These are phyloP conservation scores for Cercospora sesami DNA, from an alignment of 2,329 filamentous ascomycete genomes.

Conservation along the genomic window DNA sequence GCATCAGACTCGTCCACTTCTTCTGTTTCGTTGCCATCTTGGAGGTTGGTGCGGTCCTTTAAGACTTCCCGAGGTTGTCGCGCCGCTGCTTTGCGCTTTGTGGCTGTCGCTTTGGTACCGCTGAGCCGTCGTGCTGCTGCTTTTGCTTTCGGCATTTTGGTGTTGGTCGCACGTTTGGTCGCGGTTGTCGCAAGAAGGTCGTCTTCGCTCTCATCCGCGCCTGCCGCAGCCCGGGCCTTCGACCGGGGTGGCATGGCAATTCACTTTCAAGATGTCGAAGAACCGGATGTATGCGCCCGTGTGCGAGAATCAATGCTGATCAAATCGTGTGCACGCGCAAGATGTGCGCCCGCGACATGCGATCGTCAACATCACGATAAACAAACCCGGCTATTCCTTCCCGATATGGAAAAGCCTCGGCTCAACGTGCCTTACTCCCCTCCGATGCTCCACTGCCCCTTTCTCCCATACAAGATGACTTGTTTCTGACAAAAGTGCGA, in stretches of 20 bases:
- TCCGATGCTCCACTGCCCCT: background rate
- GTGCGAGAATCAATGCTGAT: background rate
- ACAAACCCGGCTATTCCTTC: background rate
- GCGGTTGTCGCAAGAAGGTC: constrained; percentile 24
- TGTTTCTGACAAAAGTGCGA: no score
- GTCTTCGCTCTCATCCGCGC: constrained; percentile 26
- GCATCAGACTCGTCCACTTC: constrained; percentile 50
- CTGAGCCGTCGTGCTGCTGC: constrained; percentile 42
- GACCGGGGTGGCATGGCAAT: constrained; percentile 42
- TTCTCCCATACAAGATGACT: background rate
- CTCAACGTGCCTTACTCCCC: background rate
- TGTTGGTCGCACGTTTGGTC: constrained; percentile 27
- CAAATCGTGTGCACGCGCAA: background rate
- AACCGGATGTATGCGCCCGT: background rate
- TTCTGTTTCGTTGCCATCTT: constrained; percentile 41
- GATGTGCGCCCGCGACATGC: background rate
- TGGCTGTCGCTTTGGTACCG: constrained; percentile 36
- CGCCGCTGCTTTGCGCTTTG: constrained; percentile 43
- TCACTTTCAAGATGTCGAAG: background rate
- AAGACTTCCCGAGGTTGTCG: constrained; percentile 44
- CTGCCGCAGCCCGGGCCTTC: constrained; percentile 18
- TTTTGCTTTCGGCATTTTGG: constrained; percentile 39
- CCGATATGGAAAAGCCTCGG: background rate
- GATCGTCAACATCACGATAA: constrained; percentile 2
- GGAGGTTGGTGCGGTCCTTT: constrained; percentile 43